Evolutionary conservation across 2,329 filamentous ascomycete species (phyloP), one percentile per base, ranked within the genome.

Genomic region (Elsinoe ampelina): DNA sequence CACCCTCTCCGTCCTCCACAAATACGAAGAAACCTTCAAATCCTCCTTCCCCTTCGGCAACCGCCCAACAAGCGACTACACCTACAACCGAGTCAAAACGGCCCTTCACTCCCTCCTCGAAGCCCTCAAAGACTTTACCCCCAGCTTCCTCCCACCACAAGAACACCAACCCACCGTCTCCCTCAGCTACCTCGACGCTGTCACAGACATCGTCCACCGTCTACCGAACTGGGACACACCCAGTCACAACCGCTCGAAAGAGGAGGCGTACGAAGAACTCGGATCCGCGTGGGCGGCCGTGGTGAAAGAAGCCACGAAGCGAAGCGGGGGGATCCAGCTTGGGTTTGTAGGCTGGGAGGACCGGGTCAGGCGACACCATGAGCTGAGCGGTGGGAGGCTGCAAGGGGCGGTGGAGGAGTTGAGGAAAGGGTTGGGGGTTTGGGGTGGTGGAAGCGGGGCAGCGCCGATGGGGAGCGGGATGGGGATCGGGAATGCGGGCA

Each of bases 211-310:
- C 57, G 87, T 97, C 57, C 91, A 98, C 70, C 80, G 84, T 38
- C 78, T 98, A 42, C 93, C 93, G 2, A 82, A 95, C 66, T 98
- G 91, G 90, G 87, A 93, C 63, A 89, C 84, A 43, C 87, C 86
- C 59, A 83, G 89, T 61, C 87, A 96, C 73, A 91, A 91, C 62
- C 81, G 95, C 64, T 89, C 95, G 75, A 96, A 96, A 72, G 86
- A 95, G 63, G 89, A 89, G 61, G 91, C 92, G 5, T 98, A 98
- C 68, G 92, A 98, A 66, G 93, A 97, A 68, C 91, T 98, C 61
- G 86, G 89, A 22, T 89, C 86, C 66, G 93, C 93, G 1, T 98
- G 93, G 93, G 85, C 89, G 13, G 72, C 95, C 63, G 92, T 95
- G 51, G 87, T 98, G 63, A 85, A 85, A 60, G 93, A 98, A 71